These are phyloP conservation scores for Termitomyces sp. DNA, from an alignment of 768 basidiomycete species.

Conservation along the genomic window DNA sequence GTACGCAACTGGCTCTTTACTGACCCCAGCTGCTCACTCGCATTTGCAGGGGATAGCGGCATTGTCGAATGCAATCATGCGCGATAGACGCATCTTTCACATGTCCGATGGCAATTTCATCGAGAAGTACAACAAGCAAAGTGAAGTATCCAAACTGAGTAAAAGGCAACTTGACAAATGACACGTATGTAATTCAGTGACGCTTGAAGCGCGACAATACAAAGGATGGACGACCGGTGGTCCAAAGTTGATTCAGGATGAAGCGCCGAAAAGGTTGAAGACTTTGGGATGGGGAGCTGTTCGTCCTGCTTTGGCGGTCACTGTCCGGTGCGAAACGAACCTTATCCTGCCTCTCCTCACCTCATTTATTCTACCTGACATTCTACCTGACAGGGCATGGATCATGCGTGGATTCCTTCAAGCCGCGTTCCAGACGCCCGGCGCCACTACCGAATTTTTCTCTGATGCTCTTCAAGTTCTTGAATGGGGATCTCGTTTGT, in stretches of 20 bases:
- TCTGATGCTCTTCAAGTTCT: slow-evolving; percentile 34
- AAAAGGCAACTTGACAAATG: not conserved
- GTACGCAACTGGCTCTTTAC: not conserved
- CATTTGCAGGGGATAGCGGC: not conserved
- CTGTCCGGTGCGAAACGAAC: slow-evolving; percentile 28
- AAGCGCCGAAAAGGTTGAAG: slow-evolving; percentile 26
- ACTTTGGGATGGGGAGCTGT: slow-evolving; percentile 24
- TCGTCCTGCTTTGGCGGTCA: slow-evolving; percentile 32
- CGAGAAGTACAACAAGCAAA: slow-evolving; percentile 31
- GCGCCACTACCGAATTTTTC: slow-evolving; percentile 29
- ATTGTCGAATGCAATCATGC: slow-evolving; percentile 31
- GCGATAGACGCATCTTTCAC: slow-evolving; percentile 36
- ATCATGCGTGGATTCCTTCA: slow-evolving; percentile 35
- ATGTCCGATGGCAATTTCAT: slow-evolving; percentile 28
- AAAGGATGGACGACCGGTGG: slow-evolving; percentile 32
- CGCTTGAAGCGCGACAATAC: slow-evolving; percentile 22
- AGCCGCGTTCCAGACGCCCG: slow-evolving; percentile 8
- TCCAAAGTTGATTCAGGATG: slow-evolving; percentile 26
- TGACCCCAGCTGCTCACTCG: not conserved
- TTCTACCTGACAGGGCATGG: slow-evolving; percentile 26
- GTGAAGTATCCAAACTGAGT: slow-evolving; percentile 19
- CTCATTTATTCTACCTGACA: not conserved
- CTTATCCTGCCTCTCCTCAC: not conserved
- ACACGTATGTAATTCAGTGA: slow-evolving; percentile 11
- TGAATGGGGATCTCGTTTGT: slow-evolving; percentile 36